phyloP scores from a whole-genome alignment of 1,284 basidiomycete genomes.

The Kwoniella shivajii region DNA sequence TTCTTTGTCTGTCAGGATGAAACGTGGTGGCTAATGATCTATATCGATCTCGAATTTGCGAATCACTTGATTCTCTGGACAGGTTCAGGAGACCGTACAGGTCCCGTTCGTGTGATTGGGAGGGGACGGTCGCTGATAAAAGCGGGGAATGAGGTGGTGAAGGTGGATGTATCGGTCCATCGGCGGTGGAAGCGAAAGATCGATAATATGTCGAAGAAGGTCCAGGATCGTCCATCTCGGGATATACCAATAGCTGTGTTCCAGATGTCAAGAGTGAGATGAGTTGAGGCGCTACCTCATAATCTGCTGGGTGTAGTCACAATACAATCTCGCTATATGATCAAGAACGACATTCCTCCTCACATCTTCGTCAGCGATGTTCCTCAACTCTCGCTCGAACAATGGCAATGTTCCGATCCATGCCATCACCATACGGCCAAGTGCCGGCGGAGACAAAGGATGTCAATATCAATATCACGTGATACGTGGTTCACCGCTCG shows the following conservation, averaged over 20 bases:
- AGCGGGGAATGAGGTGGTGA: conserved; percentile 33
- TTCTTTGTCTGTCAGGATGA: conserved; percentile 60
- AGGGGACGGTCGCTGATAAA: conserved; percentile 13
- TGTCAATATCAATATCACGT: no score
- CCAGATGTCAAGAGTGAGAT: no score
- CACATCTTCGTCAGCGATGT: no score
- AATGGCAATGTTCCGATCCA: no score
- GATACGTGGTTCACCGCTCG: no score
- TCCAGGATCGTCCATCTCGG: conserved; percentile 39
- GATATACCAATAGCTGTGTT: background rate
- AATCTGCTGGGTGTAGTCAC: no score
- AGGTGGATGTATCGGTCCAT: conserved; percentile 40
- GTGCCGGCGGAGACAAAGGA: no score
- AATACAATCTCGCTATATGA: no score
- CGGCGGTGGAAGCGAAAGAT: conserved; percentile 37
- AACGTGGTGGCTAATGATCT: conserved; percentile 52
- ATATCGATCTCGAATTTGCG: conserved; percentile 49
- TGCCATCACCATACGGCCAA: no score
- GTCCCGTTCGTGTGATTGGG: conserved; percentile 9
- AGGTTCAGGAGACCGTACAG: conserved; percentile 51
- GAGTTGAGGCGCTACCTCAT: no score
- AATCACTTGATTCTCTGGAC: conserved; percentile 35
- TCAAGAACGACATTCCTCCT: no score
- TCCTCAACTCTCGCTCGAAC: no score
- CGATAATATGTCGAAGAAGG: conserved; percentile 46